Conservation (phyloP, 192 early-diverging fungal genomes). For the Coemansia sp. region DNA sequence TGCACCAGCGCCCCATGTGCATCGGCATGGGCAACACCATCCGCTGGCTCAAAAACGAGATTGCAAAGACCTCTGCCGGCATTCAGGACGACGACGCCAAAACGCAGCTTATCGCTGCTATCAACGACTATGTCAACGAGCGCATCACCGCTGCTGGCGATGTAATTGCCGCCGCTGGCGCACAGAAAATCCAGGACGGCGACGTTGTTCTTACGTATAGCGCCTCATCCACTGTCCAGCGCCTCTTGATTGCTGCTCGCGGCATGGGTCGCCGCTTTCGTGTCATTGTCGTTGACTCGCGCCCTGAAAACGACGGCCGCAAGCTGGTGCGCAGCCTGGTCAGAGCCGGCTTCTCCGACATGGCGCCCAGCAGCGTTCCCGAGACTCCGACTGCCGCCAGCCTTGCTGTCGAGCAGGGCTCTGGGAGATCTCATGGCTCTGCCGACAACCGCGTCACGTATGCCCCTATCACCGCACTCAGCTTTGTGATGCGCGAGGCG, state of each 20-base stretch:
- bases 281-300: constrained; percentile 89
- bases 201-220: constrained; percentile 92
- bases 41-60: constrained; percentile 83
- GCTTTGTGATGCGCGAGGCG: constrained; percentile 77
- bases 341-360: constrained; percentile 56
- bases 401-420: constrained; percentile 9
- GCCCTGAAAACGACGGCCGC: constrained; percentile 85
- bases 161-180: constrained; percentile 73
- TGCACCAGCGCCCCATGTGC: constrained; percentile 80
- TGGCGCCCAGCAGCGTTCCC: constrained; percentile 9
- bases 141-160: constrained; percentile 81
- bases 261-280: constrained; percentile 73
- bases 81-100: constrained; percentile 84
- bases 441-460: constrained; percentile 34
- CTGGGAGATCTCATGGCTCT: constrained; percentile 19
- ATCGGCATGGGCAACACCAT: constrained; percentile 93
- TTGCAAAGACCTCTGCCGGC: constrained; percentile 72
- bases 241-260: constrained; percentile 75
- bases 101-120: constrained; percentile 64
- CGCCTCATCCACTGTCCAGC: constrained; percentile 86
- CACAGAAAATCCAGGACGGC: constrained; percentile 88
- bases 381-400: neutral
- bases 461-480: constrained; percentile 52
- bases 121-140: constrained; percentile 89
- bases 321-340: constrained; percentile 41